phyloP scores from a whole-genome alignment of 1,284 basidiomycete genomes.

The Pisolithus thermaeus region DNA sequence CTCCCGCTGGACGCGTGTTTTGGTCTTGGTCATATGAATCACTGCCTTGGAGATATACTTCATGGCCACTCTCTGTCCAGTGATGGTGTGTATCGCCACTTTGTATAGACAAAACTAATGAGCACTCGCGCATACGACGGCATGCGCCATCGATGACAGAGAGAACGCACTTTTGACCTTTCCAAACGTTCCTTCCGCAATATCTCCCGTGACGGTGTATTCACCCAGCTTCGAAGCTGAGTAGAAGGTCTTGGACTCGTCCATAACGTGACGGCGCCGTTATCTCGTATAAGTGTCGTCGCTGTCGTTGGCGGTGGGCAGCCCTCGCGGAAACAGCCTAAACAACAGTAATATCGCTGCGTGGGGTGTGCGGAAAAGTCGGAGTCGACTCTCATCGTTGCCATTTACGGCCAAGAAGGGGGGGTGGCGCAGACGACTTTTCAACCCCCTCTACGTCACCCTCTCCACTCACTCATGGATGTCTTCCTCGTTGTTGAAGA shows the following conservation, averaged over 20 bases:
- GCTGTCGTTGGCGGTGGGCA: constrained; percentile 4
- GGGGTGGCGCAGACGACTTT: not conserved
- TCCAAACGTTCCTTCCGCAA: constrained; percentile 91
- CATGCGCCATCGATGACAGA: constrained; percentile 9
- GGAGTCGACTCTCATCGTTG: constrained; percentile 7
- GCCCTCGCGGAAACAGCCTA: not conserved
- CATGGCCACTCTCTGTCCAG: constrained; percentile 95
- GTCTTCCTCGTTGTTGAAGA: no score
- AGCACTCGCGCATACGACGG: constrained; percentile 7
- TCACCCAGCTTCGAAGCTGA: constrained; percentile 69
- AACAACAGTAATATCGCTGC: not conserved
- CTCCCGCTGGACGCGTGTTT: constrained; percentile 88
- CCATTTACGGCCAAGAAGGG: constrained; percentile 14
- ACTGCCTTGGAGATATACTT: constrained; percentile 96
- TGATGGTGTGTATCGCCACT: constrained; percentile 94
- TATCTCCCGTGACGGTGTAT: constrained; percentile 70
- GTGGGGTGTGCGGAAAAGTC: not conserved
- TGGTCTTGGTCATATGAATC: constrained; percentile 88
- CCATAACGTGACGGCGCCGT: constrained; percentile 17
- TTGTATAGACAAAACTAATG: constrained; percentile 14
- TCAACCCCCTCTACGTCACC: not conserved
- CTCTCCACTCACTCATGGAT: no score
- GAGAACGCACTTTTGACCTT: constrained; percentile 89
- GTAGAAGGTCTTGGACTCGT: constrained; percentile 22
- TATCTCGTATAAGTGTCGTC: constrained; percentile 8